These are phyloP conservation scores for Malus fusca DNA, from an alignment of 306 rosid species.

Conservation along the genomic window DNA sequence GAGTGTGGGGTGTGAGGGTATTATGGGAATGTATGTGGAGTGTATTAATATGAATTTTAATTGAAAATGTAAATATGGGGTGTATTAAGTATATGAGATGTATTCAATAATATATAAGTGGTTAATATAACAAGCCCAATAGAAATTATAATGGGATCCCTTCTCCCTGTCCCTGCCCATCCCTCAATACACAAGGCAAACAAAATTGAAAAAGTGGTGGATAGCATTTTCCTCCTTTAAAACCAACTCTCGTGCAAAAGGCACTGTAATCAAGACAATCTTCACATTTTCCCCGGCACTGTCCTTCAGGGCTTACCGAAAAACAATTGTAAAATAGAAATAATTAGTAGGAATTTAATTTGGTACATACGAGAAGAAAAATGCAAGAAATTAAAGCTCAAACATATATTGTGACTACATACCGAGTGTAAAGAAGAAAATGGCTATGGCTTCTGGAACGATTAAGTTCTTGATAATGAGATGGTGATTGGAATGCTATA, in stretches of 20 bases:
- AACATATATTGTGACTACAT: not conserved
- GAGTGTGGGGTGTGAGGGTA: no score
- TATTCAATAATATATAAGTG: no score
- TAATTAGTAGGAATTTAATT: not conserved
- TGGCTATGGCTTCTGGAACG: not conserved
- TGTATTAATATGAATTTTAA: no score
- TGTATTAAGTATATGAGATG: no score
- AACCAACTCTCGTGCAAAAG: conserved; percentile 6
- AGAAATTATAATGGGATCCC: not conserved
- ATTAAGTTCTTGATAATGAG: not conserved
- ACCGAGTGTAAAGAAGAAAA: conserved; percentile 5
- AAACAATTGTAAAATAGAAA: not conserved
- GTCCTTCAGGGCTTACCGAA: not conserved
- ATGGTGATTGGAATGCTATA: not conserved
- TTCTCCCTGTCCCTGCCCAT: not conserved
- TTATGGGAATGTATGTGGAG: no score
- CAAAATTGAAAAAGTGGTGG: conserved; percentile 22
- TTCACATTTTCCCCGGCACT: conserved; percentile 15
- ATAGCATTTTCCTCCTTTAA: conserved; percentile 8
- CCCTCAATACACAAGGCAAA: not conserved
- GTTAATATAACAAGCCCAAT: no score
- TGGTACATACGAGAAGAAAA: not conserved
- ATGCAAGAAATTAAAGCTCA: not conserved
- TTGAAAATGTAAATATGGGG: no score
- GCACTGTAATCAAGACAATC: not conserved